A percentile compares a stretch with the other conserved stretches of the same genome.
phyloP scores from a whole-genome alignment of 805 yeast species.

The Candida khao-thaluensis region DNA sequence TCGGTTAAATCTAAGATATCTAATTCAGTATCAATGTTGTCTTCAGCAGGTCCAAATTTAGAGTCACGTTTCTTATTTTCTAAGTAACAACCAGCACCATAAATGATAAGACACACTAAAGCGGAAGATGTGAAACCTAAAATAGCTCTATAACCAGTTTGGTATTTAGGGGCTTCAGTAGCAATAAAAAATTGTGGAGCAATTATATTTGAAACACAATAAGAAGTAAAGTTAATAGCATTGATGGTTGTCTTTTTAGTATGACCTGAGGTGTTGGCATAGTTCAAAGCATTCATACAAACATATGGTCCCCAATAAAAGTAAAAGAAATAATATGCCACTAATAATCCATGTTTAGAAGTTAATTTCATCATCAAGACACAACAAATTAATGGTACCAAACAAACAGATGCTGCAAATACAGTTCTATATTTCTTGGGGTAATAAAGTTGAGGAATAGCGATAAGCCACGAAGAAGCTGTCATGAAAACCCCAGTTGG shows the following conservation, averaged over 20 bases:
- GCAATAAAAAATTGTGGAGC: constrained; percentile 55
- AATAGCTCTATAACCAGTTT: constrained; percentile 55
- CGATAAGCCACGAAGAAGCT: constrained; percentile 22
- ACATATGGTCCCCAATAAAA: constrained; percentile 54
- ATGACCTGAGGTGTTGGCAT: constrained; percentile 55
- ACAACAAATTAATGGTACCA: constrained; percentile 34
- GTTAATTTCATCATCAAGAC: constrained; percentile 40
- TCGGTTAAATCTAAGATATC: constrained; percentile 54
- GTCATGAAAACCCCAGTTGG: constrained; percentile 55
- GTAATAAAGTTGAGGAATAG: constrained; percentile 27
- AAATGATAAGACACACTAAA: constrained; percentile 40
- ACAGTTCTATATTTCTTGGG: constrained; percentile 19
- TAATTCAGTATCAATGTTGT: constrained; percentile 39
- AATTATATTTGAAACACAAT: constrained; percentile 52
- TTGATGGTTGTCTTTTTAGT: constrained; percentile 53
- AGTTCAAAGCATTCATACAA: constrained; percentile 32
- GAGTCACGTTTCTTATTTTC: constrained; percentile 56
- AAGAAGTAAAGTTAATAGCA: constrained; percentile 46
- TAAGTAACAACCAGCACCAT: constrained; percentile 42
- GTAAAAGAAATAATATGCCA: constrained; percentile 50
- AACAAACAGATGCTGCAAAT: constrained; percentile 23
- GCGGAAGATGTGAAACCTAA: constrained; percentile 48
- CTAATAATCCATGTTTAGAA: constrained; percentile 42
- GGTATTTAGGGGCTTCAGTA: constrained; percentile 48
- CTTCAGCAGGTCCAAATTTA: constrained; percentile 23